A percentile compares a stretch with the other conserved stretches of the same genome.
phyloP scores from a whole-genome alignment of 2,329 filamentous ascomycete genomes.

The Fusarium verticillioides region DNA sequence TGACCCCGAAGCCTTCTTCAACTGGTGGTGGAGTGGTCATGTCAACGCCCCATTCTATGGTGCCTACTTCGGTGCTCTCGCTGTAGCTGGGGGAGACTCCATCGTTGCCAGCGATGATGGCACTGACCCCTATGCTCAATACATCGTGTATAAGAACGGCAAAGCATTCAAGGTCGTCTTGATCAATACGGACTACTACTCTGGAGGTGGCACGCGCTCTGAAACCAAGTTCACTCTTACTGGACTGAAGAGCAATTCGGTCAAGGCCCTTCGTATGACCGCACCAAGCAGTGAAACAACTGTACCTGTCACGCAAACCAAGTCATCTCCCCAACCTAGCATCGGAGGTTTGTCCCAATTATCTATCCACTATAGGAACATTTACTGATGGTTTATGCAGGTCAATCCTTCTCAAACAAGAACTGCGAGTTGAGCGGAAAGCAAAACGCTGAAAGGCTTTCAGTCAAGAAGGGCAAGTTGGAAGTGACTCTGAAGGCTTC shows the following conservation, averaged over 20 bases:
- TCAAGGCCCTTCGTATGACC: background rate
- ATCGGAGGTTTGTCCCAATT: background rate
- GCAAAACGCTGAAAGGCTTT: background rate
- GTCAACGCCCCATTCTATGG: background rate
- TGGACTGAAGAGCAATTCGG: background rate
- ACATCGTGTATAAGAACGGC: background rate
- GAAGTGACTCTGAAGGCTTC: background rate
- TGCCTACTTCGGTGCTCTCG: background rate
- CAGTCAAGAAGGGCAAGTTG: background rate
- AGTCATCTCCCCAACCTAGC: background rate
- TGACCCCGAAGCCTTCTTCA: background rate
- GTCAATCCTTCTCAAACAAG: background rate
- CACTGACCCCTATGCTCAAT: background rate
- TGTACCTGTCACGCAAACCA: background rate
- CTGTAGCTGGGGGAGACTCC: background rate
- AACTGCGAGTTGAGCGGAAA: background rate
- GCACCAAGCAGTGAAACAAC: background rate
- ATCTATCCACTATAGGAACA: accelerated
- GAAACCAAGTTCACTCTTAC: background rate
- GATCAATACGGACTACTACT: background rate
- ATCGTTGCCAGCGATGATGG: background rate
- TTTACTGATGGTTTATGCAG: background rate
- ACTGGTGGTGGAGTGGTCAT: background rate
- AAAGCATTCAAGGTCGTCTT: background rate
- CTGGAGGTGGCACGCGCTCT: background rate